Percentiles rank a stretch among this genome's conserved stretches.
These are phyloP conservation scores for Pyrenula massariospora DNA, from an alignment of 495 filamentous ascomycete species.

Conservation along the genomic window DNA sequence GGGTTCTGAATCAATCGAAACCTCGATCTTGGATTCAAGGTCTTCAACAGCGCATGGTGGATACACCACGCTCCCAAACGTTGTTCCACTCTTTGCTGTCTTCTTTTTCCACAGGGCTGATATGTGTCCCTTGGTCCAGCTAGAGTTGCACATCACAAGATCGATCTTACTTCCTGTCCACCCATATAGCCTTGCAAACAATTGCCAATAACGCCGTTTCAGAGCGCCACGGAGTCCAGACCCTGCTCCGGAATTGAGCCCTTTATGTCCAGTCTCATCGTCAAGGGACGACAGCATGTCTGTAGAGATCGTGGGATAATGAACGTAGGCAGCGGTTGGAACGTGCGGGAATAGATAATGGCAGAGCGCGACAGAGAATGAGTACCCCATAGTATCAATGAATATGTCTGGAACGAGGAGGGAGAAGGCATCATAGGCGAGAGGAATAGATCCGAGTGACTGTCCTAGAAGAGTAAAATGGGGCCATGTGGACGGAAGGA, in stretches of 20 bases:
- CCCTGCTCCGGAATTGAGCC: slow-evolving; percentile 73
- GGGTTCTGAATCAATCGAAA: slow-evolving; percentile 52
- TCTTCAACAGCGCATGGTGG: slow-evolving; percentile 85
- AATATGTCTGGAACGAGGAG: slow-evolving; percentile 88
- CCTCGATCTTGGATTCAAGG: slow-evolving; percentile 56
- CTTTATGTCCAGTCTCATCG: slow-evolving; percentile 51
- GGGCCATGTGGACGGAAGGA: slow-evolving; percentile 74
- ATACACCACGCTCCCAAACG: slow-evolving; percentile 56
- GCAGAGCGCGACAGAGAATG: slow-evolving; percentile 72
- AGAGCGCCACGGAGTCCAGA: slow-evolving; percentile 48
- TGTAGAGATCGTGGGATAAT: slow-evolving; percentile 96
- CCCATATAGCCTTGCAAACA: slow-evolving; percentile 73
- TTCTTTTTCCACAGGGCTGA: slow-evolving; percentile 54
- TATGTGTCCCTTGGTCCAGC: slow-evolving; percentile 86
- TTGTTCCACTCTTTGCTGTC: slow-evolving; percentile 16
- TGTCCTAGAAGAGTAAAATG: slow-evolving; percentile 93
- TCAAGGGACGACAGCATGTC: slow-evolving; percentile 88
- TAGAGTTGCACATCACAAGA: slow-evolving; percentile 92
- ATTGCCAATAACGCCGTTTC: slow-evolving; percentile 75
- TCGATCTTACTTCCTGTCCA: slow-evolving; percentile 72
- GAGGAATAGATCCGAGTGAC: slow-evolving; percentile 70
- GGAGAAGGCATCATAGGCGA: slow-evolving; percentile 88
- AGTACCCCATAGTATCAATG: slow-evolving; percentile 96
- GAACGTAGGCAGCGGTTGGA: slow-evolving; percentile 87
- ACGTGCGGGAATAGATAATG: slow-evolving; percentile 72